Evolutionary conservation across 108 stramenopile genomes (phyloP), one percentile per base, ranked within the genome.

Genomic region (Cyclotella kingstonii): DNA sequence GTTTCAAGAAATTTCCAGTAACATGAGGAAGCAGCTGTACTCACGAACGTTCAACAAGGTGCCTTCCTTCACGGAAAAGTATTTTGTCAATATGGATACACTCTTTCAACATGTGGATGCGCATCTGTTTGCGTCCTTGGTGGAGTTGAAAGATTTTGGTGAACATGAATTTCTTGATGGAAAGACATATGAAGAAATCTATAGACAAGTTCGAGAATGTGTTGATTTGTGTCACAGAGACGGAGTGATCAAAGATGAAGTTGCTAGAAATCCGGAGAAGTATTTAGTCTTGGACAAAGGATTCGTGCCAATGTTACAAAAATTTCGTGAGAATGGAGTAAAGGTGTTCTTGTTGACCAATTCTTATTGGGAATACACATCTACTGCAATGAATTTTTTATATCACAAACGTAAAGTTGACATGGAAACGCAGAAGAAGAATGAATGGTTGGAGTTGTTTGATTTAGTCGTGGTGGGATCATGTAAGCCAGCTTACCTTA

Each of bases 151-250:
- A 60, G 94, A 93, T 54, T 71, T 77, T 39, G 85, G 79, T 19
- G 87, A 83, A 38, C 66, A 85, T 45, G 84, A 89, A 17, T 79
- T 87, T 66, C 53, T 93, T 56, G 89, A 92, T 56, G 78, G 55
- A 36, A 90, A 93, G 76, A 90, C 96, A 6, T 97, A 97, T 67
- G 88, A 84, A 49, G 83, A 90, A 61, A 88, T 95, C 36, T 97
- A 90, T 60, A 46, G 73, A 15, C 80, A 98, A 36, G 85, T 96
- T 15, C 73, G 95, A 41, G 84, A 87, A 50, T 86, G 89, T 64
- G 95, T 98, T 0, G 97, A 98, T 65, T 60, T 98, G 19, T 98
- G 97, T 60, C 97, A 98, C 63, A 79, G 95, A 21, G 97, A 98
- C 77, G 97, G 97, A 27, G 93, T 92, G 51, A 98, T 98, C 57